phyloP scores from a whole-genome alignment of 352 stramenopile genomes.

The Phytophthora quininea region DNA sequence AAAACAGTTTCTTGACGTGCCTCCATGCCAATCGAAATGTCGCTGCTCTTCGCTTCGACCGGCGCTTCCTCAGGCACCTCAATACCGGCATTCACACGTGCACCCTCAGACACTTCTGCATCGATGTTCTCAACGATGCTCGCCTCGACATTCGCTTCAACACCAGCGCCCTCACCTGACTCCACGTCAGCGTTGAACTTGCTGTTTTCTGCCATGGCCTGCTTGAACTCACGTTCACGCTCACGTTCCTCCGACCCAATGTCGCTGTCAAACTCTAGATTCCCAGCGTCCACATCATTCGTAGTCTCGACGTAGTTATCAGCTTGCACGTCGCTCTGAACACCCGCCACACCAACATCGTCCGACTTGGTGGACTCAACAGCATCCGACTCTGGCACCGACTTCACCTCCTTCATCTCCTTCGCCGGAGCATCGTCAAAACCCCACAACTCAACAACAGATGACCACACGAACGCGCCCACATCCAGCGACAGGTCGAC shows the following conservation, averaged over 20 bases:
- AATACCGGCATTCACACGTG: not conserved
- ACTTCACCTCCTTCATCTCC: not conserved
- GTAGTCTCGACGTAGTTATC: not conserved
- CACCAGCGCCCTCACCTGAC: not conserved
- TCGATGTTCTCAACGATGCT: constrained; percentile 9
- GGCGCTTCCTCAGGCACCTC: not conserved
- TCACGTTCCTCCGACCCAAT: not conserved
- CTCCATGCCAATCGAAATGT: constrained; percentile 1
- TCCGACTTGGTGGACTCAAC: constrained; percentile 6
- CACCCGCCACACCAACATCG: not conserved
- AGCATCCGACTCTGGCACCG: not conserved
- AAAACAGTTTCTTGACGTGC: not conserved
- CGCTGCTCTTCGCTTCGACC: constrained; percentile 7
- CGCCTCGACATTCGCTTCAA: constrained; percentile 8
- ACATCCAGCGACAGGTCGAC: constrained; percentile 39
- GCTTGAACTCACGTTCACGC: constrained; percentile 2
- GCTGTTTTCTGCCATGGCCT: constrained; percentile 5
- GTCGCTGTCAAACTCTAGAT: not conserved
- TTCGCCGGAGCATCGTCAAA: constrained; percentile 9
- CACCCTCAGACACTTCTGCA: not conserved
- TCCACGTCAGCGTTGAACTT: constrained; percentile 3
- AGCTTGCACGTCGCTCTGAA: constrained; percentile 2
- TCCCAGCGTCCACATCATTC: too few relatives aligned
- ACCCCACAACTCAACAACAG: constrained; percentile 25
- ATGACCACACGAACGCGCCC: constrained; percentile 34